Evolutionary conservation across 2,329 filamentous ascomycete genomes (phyloP).

Genomic region (Aspergillus awamori): DNA sequence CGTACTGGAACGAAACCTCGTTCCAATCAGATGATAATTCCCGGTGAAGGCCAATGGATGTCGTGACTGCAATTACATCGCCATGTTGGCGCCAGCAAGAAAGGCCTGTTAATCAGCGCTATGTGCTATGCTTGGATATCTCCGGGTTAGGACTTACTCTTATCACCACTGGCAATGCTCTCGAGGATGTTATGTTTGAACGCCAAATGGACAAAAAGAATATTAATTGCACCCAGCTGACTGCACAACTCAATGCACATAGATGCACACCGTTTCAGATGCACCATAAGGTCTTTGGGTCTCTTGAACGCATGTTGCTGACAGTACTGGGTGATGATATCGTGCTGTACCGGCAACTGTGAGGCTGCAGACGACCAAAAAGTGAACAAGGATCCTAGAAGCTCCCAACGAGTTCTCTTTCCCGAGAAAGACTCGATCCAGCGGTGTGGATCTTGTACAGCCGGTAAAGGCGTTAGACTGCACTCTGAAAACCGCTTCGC

Average conservation of each 20-base stretch:
- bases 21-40: background rate
- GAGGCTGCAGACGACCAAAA: slow-evolving; percentile 5
- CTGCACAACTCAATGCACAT: slow-evolving; percentile 9
- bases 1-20: slow-evolving; percentile 5
- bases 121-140: background rate
- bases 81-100: slow-evolving; percentile 6
- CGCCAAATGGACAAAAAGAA: background rate
- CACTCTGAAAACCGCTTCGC: background rate
- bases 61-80: slow-evolving; percentile 2
- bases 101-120: background rate
- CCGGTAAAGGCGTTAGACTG: background rate
- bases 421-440: slow-evolving; percentile 10
- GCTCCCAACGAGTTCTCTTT: background rate
- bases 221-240: background rate
- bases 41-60: slow-evolving; percentile 3
- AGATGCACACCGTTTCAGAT: slow-evolving; percentile 4
- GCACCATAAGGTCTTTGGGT: slow-evolving; percentile 7
- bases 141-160: background rate
- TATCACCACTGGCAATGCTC: slow-evolving; percentile 5
- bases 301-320: background rate
- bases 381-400: slow-evolving; percentile 2
- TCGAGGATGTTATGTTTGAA: slow-evolving; percentile 11
- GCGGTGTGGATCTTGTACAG: background rate
- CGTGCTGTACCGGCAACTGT: background rate
- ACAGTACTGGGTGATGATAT: background rate